Base-by-base conservation (phyloP, 257 asterid genomes). In the Rehmannia glutinosa region DNA sequence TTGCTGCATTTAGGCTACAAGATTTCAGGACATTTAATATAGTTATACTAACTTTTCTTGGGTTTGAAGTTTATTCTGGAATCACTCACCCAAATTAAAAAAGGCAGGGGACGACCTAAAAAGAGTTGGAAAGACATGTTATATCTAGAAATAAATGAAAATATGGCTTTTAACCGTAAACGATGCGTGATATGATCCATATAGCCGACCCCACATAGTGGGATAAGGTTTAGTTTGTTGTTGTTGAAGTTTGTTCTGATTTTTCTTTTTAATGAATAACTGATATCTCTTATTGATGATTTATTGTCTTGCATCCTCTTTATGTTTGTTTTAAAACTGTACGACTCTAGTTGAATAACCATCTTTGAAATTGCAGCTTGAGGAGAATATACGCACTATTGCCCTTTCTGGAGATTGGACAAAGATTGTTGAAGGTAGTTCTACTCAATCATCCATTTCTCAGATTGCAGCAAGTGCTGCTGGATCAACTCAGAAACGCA, bases 401-500 rank as follows among this genome's bases (percentile, higher is more conserved):
- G 94, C 92, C 62, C 77, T 91, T 59, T 85, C 90, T 42, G 82
- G 81, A 73, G 96, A 89, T 56, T 91, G 98, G 98, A 59, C 59
- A 42, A 91, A 84, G 80, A 81, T 76, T 69, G 84, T 82, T 52
- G 94, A 85, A 74, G 78, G 80, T 46, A 64, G 80, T 61, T 71
- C 90, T 49, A 70, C 70, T 71, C 87, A 80, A 54, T 72, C 87
- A 62, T 79, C 85, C 33, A 56, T 78, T 63, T 71, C 76, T 64
- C 87, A 76, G 68, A 75, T 66, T 73, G 77, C 81, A 61, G 51
- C 76, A 35, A 77, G 25, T 76, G 83, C 79, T 72, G 75, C 78
- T 75, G 88, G 81, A 64, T 91, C 91, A 43, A 74, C 79, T 60
- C 89, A 88, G 75, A 91, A 86, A 75, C 83, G 86, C 67, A 81